phyloP scores from a whole-genome alignment of 2,329 filamentous ascomycete genomes.

The Neoarthrinium moseri region DNA sequence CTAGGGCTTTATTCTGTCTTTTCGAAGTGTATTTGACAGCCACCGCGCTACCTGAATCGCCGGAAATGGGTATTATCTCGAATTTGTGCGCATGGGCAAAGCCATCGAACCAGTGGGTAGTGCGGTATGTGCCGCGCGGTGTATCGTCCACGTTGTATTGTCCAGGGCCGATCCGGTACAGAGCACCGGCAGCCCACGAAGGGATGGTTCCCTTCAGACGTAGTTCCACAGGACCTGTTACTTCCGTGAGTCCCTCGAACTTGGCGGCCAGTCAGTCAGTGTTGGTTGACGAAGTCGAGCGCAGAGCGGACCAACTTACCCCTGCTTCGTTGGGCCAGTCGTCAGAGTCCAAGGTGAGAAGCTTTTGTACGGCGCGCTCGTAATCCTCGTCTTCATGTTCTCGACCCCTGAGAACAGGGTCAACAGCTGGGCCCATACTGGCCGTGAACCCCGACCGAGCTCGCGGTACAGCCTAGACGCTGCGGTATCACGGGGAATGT shows the following conservation, averaged over 20 bases:
- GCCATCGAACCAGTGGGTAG: constrained; percentile 81
- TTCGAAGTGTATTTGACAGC: constrained; percentile 71
- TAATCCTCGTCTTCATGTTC: constrained; percentile 19
- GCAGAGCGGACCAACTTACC: constrained; percentile 29
- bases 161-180: constrained; percentile 76
- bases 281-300: background rate
- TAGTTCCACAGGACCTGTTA: constrained; percentile 64
- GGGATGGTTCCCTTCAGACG: constrained; percentile 66
- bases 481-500: too few species aligned
- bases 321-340: constrained; percentile 52
- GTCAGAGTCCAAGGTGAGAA: constrained; percentile 22
- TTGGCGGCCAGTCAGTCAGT: constrained; percentile 26
- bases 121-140: constrained; percentile 55
- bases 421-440: too few species aligned
- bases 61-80: constrained; percentile 52
- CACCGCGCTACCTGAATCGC: constrained; percentile 18
- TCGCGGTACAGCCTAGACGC: too few species aligned
- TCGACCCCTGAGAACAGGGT: too few species aligned
- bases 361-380: constrained; percentile 14
- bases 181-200: constrained; percentile 65
- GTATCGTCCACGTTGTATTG: constrained; percentile 59
- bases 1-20: constrained; percentile 62
- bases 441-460: too few species aligned
- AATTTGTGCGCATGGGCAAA: constrained; percentile 72
- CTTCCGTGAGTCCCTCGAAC: constrained; percentile 68